Base-by-base conservation (phyloP, 192 early-diverging fungal species). In the Lunasporangiospora selenospora region DNA sequence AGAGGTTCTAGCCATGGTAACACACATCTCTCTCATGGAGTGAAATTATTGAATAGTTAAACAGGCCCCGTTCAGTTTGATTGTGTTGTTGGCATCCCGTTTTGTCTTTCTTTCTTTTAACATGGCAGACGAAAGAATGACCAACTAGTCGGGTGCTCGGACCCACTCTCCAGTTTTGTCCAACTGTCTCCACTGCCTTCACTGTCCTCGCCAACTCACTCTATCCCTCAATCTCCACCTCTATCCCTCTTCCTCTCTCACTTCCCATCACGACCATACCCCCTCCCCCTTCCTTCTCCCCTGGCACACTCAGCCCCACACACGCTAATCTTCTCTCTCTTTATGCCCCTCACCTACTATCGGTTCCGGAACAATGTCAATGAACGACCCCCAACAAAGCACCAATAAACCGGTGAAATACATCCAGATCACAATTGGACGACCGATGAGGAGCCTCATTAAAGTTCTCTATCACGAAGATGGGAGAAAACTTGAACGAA, bases 401-500 rank as follows among this genome's bases (percentile, higher is more conserved):
- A n/a, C n/a, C n/a, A n/a, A n/a, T n/a, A n/a, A n/a, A n/a, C n/a
- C n/a, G n/a, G n/a, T n/a, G n/a, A n/a, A n/a, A n/a, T n/a, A n/a
- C n/a, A n/a, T n/a, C n/a, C n/a, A n/a, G n/a, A n/a, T n/a, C n/a
- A 61, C 57, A 29, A 27, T 27, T 44, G 53, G 37, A 33, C 45
- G 33, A 43, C 38, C 33, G 2, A 71, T 47, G 45, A 40, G 46
- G 40, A 47, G 15, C 15, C 47, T 50, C 24, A 63, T 73, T 33
- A 73, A 73, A 49, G 45, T 73, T 24, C 16, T 44, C 4, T 48
- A 44, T 38, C 60, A 51, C 29, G 49, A 63, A 6, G 69, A 63
- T 23, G 60, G 69, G 19, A 44, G 54, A 16, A 73, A 73, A 36
- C 60, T 52, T 13, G 69, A 58, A 6, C 53, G 60, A 16, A 39